Evolutionary conservation across 768 basidiomycete species (phyloP), one percentile per base, ranked within the genome.

Genomic region (Pulveroboletus ravenelii): DNA sequence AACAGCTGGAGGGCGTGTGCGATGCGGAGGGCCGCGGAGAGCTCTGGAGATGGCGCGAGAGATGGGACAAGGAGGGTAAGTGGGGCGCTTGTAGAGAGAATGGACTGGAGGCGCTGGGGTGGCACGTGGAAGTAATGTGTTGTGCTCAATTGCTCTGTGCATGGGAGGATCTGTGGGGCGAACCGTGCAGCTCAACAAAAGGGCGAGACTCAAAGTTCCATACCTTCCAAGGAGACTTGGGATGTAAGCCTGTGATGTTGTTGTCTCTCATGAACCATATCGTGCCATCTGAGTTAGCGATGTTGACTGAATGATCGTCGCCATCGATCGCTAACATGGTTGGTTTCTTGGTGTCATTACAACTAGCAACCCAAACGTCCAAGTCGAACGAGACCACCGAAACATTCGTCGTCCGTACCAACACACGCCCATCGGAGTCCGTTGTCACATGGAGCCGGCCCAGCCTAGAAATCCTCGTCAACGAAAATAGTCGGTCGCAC

Each of bases 1-100:
- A 85, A 90, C 0, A 80, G 59, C 30, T 79, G 68, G 15, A 93
- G 69, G 53, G 81, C 78, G 61, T 90, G 81, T 3, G 85, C 81
- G 20, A 93, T 68, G 12, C 91, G 75, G 10, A 76, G 62, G 3
- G 87, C 90, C 3, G 82, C 65, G 0, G 78, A 79, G 9, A 78
- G 60, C 29, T 76, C 74, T n/a, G 62, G 59, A 8, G 57, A 62
- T 1, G 62, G 60, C 6, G 52, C 20, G 14, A 54, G 58, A 10
- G 74, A 64, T 9, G 79, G 74, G 18, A 84, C 66, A 44, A 93
- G 73, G 32, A 93, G 68, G 3, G 69, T 69, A 40, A 93, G 61
- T 0, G 83, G 76, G 0, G 70, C 78, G 1, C 59, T 41, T 1
- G 81, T 78, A 6, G 74, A 72, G 13, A 94, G 73, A 41, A 93